phyloP scores from a whole-genome alignment of 768 basidiomycete species.

The Sutorius australiensis region DNA sequence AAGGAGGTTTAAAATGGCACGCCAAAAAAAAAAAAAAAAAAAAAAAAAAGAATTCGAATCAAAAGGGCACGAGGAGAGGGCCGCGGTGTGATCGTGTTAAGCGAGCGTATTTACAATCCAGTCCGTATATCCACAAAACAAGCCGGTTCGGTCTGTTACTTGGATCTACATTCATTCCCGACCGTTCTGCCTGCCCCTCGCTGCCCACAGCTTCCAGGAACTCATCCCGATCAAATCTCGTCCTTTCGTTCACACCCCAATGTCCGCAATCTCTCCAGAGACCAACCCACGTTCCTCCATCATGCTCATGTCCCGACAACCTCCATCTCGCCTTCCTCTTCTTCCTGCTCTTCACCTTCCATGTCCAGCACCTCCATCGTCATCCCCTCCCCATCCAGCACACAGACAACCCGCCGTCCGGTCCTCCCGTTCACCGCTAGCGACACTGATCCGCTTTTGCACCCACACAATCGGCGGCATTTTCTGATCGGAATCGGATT shows the following conservation, averaged over 20 bases:
- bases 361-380: slow-evolving; percentile 73
- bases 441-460: slow-evolving; percentile 48
- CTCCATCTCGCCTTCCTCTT: slow-evolving; percentile 34
- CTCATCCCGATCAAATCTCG: slow-evolving; percentile 23
- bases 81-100: slow-evolving; percentile 39
- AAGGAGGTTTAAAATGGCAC: slow-evolving; percentile 53
- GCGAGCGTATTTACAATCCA: slow-evolving; percentile 37
- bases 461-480: slow-evolving; percentile 51
- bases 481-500: slow-evolving; percentile 51
- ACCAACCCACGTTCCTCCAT: slow-evolving; percentile 14
- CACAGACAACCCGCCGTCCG: slow-evolving; percentile 72
- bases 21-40: slow-evolving; percentile 32
- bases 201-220: slow-evolving; percentile 31
- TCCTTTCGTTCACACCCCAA: slow-evolving; percentile 41
- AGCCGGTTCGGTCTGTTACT: neutral
- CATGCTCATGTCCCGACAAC: slow-evolving; percentile 19
- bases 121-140: slow-evolving; percentile 20
- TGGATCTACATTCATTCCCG: slow-evolving; percentile 38
- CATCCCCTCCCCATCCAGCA: slow-evolving; percentile 61
- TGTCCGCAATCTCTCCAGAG: slow-evolving; percentile 32
- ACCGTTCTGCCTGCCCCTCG: neutral
- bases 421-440: slow-evolving; percentile 72
- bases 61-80: slow-evolving; percentile 61
- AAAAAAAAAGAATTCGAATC: slow-evolving; percentile 55
- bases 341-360: slow-evolving; percentile 57